A percentile compares a stretch with the other conserved stretches of the same genome.
phyloP scores from a whole-genome alignment of 768 basidiomycete genomes.

The Mycena galopus region DNA sequence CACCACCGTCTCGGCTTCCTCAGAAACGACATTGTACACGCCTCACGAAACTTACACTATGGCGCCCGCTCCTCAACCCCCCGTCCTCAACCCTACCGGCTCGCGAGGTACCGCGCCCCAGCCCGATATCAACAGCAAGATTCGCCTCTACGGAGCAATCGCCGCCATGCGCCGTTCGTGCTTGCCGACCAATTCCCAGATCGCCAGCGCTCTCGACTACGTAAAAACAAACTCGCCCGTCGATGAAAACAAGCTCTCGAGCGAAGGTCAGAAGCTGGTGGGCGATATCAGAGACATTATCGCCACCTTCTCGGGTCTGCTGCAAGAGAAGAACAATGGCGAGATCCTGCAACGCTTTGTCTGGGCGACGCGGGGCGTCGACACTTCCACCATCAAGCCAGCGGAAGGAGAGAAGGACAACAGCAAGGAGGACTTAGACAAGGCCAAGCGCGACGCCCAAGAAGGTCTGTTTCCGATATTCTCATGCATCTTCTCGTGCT shows the following conservation, averaged over 20 bases:
- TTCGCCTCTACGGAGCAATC: constrained; percentile 85
- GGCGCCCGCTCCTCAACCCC: background rate
- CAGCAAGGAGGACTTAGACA: constrained; percentile 34
- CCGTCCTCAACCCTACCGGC: background rate
- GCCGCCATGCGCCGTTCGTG: constrained; percentile 85
- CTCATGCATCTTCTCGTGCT: constrained; percentile 8
- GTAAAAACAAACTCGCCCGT: constrained; percentile 71
- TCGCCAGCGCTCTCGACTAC: constrained; percentile 79
- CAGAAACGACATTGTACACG: background rate
- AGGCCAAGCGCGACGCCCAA: constrained; percentile 65
- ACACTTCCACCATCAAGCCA: constrained; percentile 39
- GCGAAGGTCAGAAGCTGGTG: constrained; percentile 82
- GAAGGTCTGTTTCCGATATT: constrained; percentile 58
- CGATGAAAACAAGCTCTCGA: constrained; percentile 74
- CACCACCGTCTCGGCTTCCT: background rate
- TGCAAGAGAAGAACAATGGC: constrained; percentile 87
- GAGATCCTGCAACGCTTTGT: constrained; percentile 94
- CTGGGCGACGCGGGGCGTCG: constrained; percentile 79
- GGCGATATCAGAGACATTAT: constrained; percentile 86
- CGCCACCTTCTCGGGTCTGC: constrained; percentile 70
- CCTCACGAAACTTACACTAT: background rate
- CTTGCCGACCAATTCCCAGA: constrained; percentile 85
- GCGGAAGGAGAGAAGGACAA: constrained; percentile 47
- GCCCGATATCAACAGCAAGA: constrained; percentile 48
- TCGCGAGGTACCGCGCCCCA: background rate